A percentile compares a stretch with the other conserved stretches of the same genome.
phyloP scores from a whole-genome alignment of 352 stramenopile genomes.

The Albugo laibachii region DNA sequence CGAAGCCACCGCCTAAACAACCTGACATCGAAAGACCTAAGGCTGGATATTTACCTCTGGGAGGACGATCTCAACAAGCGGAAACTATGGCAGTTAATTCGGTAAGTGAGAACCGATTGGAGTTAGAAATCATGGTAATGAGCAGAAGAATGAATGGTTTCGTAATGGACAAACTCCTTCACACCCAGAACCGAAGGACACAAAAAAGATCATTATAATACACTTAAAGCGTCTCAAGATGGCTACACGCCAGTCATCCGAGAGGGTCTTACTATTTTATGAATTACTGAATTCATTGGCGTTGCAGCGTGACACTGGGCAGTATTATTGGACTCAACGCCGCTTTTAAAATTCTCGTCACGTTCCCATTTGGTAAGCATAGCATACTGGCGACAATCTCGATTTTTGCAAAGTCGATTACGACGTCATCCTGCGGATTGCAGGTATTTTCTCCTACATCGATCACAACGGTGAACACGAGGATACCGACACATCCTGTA shows the following conservation, averaged over 20 bases:
- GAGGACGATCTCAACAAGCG: too few species aligned
- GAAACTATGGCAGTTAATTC: too few species aligned
- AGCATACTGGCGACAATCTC: conserved; percentile 12
- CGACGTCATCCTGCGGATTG: conserved; percentile 14
- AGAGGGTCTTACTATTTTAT: conserved; percentile 33
- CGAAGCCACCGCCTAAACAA: too few species aligned
- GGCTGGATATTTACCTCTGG: too few species aligned
- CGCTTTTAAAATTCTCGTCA: conserved; percentile 22
- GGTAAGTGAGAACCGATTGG: too few species aligned
- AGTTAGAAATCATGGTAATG: too few species aligned
- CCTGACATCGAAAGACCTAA: too few species aligned
- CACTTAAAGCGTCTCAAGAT: conserved; percentile 15
- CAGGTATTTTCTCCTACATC: conserved; percentile 37
- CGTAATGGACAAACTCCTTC: too few species aligned
- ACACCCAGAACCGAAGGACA: too few species aligned
- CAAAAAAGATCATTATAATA: neutral
- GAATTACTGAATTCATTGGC: conserved; percentile 20
- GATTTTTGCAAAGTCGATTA: conserved; percentile 12
- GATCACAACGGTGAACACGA: conserved; percentile 17
- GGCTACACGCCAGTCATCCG: conserved; percentile 12
- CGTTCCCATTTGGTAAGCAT: conserved; percentile 17
- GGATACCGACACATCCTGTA: conserved; percentile 28
- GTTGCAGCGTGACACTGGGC: conserved; percentile 1
- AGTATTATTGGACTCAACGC: conserved; percentile 13
- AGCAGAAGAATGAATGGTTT: too few species aligned